A percentile compares a stretch with the other conserved stretches of the same genome.
Evolutionary conservation across 441 rosid species (phyloP).

Genomic region (Erysimum pusillum): DNA sequence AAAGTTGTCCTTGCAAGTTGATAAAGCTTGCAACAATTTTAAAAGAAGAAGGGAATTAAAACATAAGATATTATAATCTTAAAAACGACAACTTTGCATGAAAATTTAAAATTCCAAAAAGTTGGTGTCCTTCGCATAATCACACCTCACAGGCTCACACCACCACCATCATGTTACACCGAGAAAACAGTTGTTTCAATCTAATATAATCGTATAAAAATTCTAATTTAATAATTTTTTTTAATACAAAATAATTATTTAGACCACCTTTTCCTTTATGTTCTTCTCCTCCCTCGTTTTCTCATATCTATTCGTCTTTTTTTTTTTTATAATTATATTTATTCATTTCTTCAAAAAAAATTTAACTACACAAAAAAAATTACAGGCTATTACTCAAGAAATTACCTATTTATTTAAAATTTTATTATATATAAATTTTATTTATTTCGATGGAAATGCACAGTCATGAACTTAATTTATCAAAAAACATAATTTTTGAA

Average conservation of each 20-base stretch:
- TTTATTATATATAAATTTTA: neutral
- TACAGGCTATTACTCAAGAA: neutral
- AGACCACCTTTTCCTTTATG: neutral
- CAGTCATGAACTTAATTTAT: slow-evolving; percentile 1
- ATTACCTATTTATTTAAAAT: neutral
- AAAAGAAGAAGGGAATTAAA: slow-evolving; percentile 1
- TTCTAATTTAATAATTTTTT: neutral
- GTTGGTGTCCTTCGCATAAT: slow-evolving; percentile 34
- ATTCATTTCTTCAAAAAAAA: no score
- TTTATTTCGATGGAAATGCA: slow-evolving; percentile 14
- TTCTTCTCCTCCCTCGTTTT: neutral
- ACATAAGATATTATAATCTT: slow-evolving; percentile 26
- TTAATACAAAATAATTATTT: neutral
- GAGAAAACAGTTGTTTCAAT: slow-evolving; percentile 36
- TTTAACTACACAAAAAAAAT: neutral
- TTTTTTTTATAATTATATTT: neutral
- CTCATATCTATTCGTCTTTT: neutral
- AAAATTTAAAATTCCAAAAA: slow-evolving; percentile 20
- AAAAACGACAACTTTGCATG: slow-evolving; percentile 35
- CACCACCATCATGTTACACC: slow-evolving; percentile 35
- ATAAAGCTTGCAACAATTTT: slow-evolving; percentile 29
- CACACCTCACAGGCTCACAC: slow-evolving; percentile 16
- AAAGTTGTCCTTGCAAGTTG: slow-evolving; percentile 37
- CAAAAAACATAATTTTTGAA: neutral
- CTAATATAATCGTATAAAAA: slow-evolving; percentile 10